These are phyloP conservation scores for Podospora conica DNA, from an alignment of 495 filamentous ascomycete species.

Conservation along the genomic window DNA sequence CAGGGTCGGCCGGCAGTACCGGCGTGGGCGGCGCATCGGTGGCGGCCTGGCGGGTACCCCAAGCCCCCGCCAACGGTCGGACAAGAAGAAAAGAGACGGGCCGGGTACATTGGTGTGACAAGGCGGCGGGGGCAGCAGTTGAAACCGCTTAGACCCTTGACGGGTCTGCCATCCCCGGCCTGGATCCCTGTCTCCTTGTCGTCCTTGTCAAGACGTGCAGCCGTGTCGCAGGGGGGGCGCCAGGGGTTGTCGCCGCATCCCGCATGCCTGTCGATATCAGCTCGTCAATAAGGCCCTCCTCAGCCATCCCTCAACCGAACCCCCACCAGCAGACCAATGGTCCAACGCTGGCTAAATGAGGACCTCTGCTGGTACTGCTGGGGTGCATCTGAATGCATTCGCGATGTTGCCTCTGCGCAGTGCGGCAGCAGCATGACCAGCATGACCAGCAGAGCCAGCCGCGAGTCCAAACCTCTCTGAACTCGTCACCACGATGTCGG, in stretches of 20 bases:
- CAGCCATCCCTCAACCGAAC: slow-evolving; percentile 14
- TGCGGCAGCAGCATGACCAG: neutral
- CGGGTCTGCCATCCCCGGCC: slow-evolving; percentile 12
- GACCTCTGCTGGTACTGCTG: slow-evolving; percentile 20
- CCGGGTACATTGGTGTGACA: slow-evolving; percentile 20
- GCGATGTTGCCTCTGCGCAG: slow-evolving; percentile 13
- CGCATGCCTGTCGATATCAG: slow-evolving; percentile 23
- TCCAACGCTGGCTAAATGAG: slow-evolving; percentile 25
- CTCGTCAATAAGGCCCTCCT: slow-evolving; percentile 9
- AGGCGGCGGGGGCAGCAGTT: slow-evolving; percentile 19
- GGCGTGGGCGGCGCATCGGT: neutral
- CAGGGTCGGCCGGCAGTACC: neutral
- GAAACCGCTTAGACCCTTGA: slow-evolving; percentile 32
- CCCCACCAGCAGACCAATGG: slow-evolving; percentile 19
- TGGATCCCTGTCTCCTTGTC: slow-evolving; percentile 14
- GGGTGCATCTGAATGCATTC: slow-evolving; percentile 22
- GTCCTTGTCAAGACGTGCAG: slow-evolving; percentile 14
- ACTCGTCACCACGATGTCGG: slow-evolving; percentile 7
- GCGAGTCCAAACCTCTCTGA: slow-evolving; percentile 1
- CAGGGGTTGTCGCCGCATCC: slow-evolving; percentile 19
- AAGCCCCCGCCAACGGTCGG: slow-evolving; percentile 9
- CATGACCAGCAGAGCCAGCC: neutral
- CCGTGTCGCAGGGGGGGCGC: slow-evolving; percentile 9
- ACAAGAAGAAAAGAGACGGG: slow-evolving; percentile 15
- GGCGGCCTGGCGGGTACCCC: slow-evolving; percentile 6